Base-by-base conservation (phyloP, 352 stramenopile species). In the Globisporangium cylindrosporum region DNA sequence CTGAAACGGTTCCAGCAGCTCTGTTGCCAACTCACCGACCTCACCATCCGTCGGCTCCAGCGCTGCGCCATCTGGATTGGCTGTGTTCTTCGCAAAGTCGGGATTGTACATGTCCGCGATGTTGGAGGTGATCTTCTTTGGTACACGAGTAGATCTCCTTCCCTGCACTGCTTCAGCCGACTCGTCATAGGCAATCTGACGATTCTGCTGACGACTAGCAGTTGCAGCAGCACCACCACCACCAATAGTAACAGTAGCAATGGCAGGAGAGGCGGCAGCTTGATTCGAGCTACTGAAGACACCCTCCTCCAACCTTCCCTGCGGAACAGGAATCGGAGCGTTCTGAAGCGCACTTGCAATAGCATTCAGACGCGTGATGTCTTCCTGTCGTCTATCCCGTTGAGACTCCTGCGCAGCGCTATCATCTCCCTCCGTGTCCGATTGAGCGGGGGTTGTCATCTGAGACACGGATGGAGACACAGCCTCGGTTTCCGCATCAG, bases 101-200 rank as follows among this genome's bases (percentile, higher is more conserved):
- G 86, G 83, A 62, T 93, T 82, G 66, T 93, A 93, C 76, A 92
- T 79, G 66, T 92, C 86, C 0, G 73, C 86, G 58, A 93, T 93
- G 36, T 93, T 93, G 4, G 67, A 77, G n/a, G 82, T 85, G 61
- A 87, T 90, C 60, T 92, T 94, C 22, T 83, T 86, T 43, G 86
- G 80, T 18, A 94, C 84, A 48, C 86, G 69, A 24, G 84, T 81
- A 6, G 86, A 91, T 61, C 86, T 72, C 64, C 84, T 82, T 5
- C 63, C 67, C 12, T 63, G 46, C 14, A 56, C 36, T 36, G 61
- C 69, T 38, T 78, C 64, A 29, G 49, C 51, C 8, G 59, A 36
- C 18, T 67, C 68, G 8, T 56, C 70, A 10, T 56, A 15, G 2
- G 14, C 32, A 18, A 14, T 14, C 1, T 70, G 56, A 5, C 7